phyloP scores from a whole-genome alignment of 176 grass and related monocot genomes.

The Oryza meridionalis region DNA sequence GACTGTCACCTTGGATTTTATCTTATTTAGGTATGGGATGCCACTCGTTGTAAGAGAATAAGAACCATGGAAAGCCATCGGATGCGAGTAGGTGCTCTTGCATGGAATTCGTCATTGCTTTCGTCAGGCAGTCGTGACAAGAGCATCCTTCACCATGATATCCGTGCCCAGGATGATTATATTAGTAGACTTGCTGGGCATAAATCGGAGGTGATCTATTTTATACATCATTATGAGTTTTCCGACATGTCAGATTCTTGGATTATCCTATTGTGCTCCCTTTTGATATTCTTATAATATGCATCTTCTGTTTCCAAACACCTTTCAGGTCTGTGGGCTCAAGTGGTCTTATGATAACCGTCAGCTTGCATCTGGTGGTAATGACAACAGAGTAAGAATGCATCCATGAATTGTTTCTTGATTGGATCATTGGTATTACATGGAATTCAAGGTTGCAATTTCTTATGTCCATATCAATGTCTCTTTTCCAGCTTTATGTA shows the following conservation, averaged over 20 bases:
- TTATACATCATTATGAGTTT: not conserved
- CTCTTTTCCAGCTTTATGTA: slow-evolving; percentile 77
- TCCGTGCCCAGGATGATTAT: slow-evolving; percentile 86
- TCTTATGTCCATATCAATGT: not conserved
- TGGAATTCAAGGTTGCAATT: slow-evolving; percentile 1
- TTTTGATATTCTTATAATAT: not conserved
- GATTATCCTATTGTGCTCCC: not conserved
- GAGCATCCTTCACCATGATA: slow-evolving; percentile 85
- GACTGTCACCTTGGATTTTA: slow-evolving; percentile 33
- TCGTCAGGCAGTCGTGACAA: slow-evolving; percentile 95
- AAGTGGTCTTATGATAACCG: slow-evolving; percentile 98
- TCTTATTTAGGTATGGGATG: slow-evolving; percentile 92
- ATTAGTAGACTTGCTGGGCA: slow-evolving; percentile 93
- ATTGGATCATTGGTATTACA: not conserved
- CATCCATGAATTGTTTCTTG: slow-evolving; percentile 9
- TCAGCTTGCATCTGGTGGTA: slow-evolving; percentile 95
- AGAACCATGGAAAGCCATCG: slow-evolving; percentile 89
- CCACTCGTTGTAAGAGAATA: slow-evolving; percentile 74
- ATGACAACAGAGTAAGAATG: slow-evolving; percentile 86
- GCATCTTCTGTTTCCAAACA: not conserved
- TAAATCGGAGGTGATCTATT: slow-evolving; percentile 85
- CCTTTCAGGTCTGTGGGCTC: slow-evolving; percentile 81
- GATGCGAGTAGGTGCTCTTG: slow-evolving; percentile 87
- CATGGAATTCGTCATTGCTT: slow-evolving; percentile 92
- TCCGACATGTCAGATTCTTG: not conserved